Conservation (phyloP, 306 rosid genomes). For the Corylus heterophylla region DNA sequence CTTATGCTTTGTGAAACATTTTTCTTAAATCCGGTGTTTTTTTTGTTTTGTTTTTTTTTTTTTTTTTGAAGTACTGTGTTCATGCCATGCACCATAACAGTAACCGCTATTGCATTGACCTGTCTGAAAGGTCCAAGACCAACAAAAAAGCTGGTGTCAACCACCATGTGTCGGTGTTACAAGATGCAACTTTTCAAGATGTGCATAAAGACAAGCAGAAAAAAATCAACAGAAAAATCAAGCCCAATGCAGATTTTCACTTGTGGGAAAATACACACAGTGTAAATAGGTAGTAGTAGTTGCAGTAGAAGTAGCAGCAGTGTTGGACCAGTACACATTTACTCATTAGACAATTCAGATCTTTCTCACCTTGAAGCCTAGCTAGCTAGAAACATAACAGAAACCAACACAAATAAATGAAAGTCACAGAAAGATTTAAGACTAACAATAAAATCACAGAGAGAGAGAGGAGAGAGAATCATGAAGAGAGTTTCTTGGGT, state of each 20-base stretch:
- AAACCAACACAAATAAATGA: conserved; percentile 28
- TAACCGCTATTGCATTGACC: conserved; percentile 25
- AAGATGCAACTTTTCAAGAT: conserved; percentile 31
- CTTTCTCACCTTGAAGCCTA: conserved; percentile 19
- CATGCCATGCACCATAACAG: neutral
- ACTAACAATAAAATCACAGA: neutral
- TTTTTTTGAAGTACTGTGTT: neutral
- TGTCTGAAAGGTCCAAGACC: conserved; percentile 36
- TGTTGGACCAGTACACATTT: conserved; percentile 18
- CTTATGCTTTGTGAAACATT: neutral
- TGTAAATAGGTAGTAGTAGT: conserved; percentile 12
- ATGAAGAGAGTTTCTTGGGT: neutral
- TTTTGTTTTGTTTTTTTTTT: no score
- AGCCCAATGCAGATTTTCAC: conserved; percentile 10
- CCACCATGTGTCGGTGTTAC: conserved; percentile 15
- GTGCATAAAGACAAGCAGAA: conserved; percentile 22
- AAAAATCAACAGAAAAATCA: neutral
- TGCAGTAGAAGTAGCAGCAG: conserved; percentile 2
- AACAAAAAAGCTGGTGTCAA: conserved; percentile 31
- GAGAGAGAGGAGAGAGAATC: conserved; percentile 1
- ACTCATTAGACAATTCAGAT: conserved; percentile 40
- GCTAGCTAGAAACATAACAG: conserved; percentile 19
- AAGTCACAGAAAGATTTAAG: conserved; percentile 8
- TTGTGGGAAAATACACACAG: neutral
- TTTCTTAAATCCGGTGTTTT: neutral